Base-by-base conservation (phyloP, 2,329 filamentous ascomycete genomes). In the Aotearoamyces nothofagi region DNA sequence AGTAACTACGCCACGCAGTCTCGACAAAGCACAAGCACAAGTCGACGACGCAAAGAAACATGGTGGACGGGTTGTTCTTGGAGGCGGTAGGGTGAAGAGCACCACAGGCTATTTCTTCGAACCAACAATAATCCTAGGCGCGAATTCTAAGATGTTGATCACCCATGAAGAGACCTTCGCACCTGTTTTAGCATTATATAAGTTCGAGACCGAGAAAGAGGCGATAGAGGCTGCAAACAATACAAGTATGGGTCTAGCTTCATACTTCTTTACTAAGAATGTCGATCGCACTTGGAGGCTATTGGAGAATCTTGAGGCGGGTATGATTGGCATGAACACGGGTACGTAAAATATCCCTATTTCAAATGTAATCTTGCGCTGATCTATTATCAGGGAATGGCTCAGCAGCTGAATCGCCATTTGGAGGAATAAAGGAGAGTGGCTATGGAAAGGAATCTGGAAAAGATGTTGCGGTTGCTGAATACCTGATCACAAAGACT, bases 231-330 rank as follows among this genome's bases (percentile, higher is more conserved):
- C 54, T 20, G 70, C 72, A 2, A 78, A 77, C 37, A 60, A 68
- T 27, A 73, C 69, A 16, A 47, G 45, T 45, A 74, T 77, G 63
- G 73, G 73, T 4, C 49, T 77, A 35, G 73, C 73, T 5, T 72
- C 66, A 22, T 78, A 78, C 41, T 68, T 68, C 35, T 78, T 78
- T 50, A 78, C 73, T 1, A 75, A 74, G 53, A 69, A 76, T 40
- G 54, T 78, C 4, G 69, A 77, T 43, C 66, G 72, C 0, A 58
- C 69, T 29, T 76, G 72, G 66, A 57, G 74, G 33, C 52, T 78
- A 44, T 54, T 78, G 32, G 73, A 79, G 56, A 73, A 68, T 38
- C 47, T 79, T 17, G 71, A 78, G 45, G 72, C 73, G 4, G 73
- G 72, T 3, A 78, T 78, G 73, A 71, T 78, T 42, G 73, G 72